A percentile compares a stretch with the other conserved stretches of the same genome.
These are phyloP conservation scores for Cucurbita maxima DNA, from an alignment of 306 rosid species.

Conservation along the genomic window DNA sequence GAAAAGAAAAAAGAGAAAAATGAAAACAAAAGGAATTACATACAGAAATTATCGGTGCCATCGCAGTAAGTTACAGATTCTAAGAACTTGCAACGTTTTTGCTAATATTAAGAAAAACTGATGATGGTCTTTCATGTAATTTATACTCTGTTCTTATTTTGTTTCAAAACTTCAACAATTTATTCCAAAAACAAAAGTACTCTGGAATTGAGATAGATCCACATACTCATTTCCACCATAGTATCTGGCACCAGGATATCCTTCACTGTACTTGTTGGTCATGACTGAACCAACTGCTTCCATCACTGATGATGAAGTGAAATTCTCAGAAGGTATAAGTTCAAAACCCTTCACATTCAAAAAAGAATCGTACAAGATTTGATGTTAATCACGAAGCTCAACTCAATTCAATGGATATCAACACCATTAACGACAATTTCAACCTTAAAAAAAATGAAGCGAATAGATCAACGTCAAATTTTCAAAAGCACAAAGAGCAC, in stretches of 20 bases:
- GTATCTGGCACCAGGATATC: slow-evolving; percentile 94
- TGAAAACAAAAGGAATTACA: background rate
- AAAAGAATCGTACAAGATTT: background rate
- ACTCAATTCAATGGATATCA: background rate
- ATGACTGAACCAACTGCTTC: slow-evolving; percentile 93
- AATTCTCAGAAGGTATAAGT: slow-evolving; percentile 79
- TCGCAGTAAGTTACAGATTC: background rate
- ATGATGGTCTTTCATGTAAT: background rate
- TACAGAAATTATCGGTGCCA: background rate
- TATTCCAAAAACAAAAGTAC: background rate
- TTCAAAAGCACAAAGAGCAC: background rate
- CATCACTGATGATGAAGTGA: slow-evolving; percentile 80
- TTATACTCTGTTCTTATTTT: background rate
- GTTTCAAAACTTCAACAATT: background rate
- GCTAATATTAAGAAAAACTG: background rate
- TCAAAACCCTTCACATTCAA: slow-evolving; percentile 46
- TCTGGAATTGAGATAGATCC: slow-evolving; percentile 1
- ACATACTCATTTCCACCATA: slow-evolving; percentile 91
- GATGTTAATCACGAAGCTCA: background rate
- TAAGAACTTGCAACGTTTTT: background rate
- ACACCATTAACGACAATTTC: background rate
- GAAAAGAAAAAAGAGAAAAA: background rate
- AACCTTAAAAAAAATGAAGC: background rate
- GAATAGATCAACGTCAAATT: background rate
- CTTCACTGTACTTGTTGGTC: slow-evolving; percentile 88